phyloP scores from a whole-genome alignment of 306 rosid species.

The Cicer cuneatum region DNA sequence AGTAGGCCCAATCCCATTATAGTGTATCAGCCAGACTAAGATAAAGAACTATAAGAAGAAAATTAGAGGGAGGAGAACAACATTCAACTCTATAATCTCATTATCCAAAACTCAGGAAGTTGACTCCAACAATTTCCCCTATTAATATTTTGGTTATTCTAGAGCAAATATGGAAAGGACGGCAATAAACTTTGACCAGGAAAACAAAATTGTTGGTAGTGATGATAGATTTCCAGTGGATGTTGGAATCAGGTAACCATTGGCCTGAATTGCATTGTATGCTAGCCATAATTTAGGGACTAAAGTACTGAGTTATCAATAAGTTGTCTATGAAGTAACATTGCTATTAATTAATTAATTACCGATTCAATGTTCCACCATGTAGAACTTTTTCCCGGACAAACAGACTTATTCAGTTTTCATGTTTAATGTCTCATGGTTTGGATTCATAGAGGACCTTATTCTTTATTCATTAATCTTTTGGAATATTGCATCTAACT shows the following conservation, averaged over 20 bases:
- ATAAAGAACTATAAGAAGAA: constrained; percentile 1
- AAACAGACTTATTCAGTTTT: constrained; percentile 3
- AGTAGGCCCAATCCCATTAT: not conserved
- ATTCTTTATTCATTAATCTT: constrained; percentile 11
- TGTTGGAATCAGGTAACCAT: not conserved
- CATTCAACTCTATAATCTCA: not conserved
- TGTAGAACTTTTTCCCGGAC: constrained; percentile 2
- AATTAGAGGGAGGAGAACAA: constrained; percentile 3
- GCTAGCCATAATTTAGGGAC: constrained; percentile 1
- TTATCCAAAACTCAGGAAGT: not conserved
- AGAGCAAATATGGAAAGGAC: constrained; percentile 31
- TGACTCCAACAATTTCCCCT: not conserved
- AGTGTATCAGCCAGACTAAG: constrained; percentile 9
- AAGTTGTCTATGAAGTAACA: not conserved
- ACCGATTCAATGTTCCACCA: not conserved
- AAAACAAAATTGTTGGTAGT: not conserved
- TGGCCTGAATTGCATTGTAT: too few species aligned
- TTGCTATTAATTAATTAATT: constrained; percentile 16
- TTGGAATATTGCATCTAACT: constrained; percentile 17
- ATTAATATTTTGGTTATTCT: constrained; percentile 11
- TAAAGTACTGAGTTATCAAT: not conserved
- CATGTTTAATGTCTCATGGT: constrained; percentile 10
- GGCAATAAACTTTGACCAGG: not conserved
- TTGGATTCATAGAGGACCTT: constrained; percentile 30
- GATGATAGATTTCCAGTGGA: not conserved